These are phyloP conservation scores for Ophiostoma tasmaniense DNA, from an alignment of 2,329 filamentous ascomycete species.

Conservation along the genomic window DNA sequence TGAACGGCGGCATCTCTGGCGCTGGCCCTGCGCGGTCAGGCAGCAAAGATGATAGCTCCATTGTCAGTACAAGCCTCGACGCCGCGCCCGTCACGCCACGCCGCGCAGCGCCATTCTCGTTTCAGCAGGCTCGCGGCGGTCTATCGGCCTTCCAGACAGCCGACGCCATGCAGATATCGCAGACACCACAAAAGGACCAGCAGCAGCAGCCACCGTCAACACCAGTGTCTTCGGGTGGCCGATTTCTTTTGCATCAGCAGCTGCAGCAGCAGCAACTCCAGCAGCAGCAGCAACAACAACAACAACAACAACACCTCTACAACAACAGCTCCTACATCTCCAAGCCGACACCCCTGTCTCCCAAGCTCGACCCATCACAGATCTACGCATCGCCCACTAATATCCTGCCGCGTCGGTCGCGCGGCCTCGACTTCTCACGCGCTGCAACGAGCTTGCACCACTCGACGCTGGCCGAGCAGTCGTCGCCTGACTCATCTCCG, in stretches of 20 bases:
- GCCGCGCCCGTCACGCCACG: conserved; percentile 57
- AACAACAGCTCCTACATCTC: conserved; percentile 31
- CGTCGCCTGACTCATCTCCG: conserved; percentile 84
- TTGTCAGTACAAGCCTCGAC: conserved; percentile 32
- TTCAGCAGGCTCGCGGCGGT: conserved; percentile 49
- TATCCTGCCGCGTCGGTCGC: conserved; percentile 77
- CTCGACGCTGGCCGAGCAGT: conserved; percentile 81
- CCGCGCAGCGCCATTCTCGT: conserved; percentile 35
- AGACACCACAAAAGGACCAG: conserved; percentile 27
- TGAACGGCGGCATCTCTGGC: conserved; percentile 30
- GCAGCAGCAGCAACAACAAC: conserved; percentile 17
- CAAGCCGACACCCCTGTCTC: conserved; percentile 65
- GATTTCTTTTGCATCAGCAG: conserved; percentile 19
- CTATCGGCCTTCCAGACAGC: conserved; percentile 58
- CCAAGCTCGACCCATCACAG: conserved; percentile 75
- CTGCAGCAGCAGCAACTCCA: neutral
- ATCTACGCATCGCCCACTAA: conserved; percentile 83
- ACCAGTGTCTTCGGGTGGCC: conserved; percentile 10
- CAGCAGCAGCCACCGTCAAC: conserved; percentile 12
- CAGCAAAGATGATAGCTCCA: conserved; percentile 59
- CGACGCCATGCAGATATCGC: conserved; percentile 7
- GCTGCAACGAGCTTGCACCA: conserved; percentile 93
- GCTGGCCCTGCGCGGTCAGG: conserved; percentile 37
- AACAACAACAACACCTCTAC: conserved; percentile 15
- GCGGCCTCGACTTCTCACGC: conserved; percentile 86